Percentiles rank a stretch among this genome's conserved stretches.
phyloP scores from a whole-genome alignment of 2,329 filamentous ascomycete species.

The Exophiala dermatitidis region DNA sequence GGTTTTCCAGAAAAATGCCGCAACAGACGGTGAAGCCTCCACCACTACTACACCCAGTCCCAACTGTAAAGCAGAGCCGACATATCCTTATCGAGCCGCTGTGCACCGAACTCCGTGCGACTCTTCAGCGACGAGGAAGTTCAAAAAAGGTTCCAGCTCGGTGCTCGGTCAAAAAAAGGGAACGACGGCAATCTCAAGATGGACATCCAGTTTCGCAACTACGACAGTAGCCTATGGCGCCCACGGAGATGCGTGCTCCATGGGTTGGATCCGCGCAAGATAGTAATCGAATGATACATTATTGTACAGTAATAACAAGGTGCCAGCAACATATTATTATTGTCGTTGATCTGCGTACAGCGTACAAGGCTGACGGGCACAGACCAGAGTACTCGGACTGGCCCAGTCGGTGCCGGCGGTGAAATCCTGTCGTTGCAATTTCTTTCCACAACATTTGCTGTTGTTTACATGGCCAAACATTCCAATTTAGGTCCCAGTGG shows the following conservation, averaged over 20 bases:
- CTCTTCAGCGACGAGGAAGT: background rate
- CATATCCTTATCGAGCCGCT: background rate
- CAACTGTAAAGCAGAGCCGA: background rate
- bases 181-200: conserved; percentile 10
- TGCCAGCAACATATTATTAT: too few species aligned
- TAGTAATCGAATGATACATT: too few species aligned
- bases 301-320: too few species aligned
- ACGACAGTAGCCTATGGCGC: background rate
- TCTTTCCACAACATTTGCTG: conserved; percentile 11
- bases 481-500: conserved; percentile 12
- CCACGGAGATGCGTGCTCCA: conserved; percentile 8
- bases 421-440: conserved; percentile 10
- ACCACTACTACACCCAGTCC: background rate
- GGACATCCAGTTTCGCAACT: background rate
- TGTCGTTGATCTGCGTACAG: background rate
- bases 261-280: background rate
- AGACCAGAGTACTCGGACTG: conserved; percentile 5
- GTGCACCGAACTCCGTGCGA: background rate
- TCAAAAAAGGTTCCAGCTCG: background rate
- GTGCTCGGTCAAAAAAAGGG: background rate
- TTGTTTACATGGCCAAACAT: conserved; percentile 20
- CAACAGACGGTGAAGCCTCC: background rate
- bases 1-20: conserved; percentile 1
- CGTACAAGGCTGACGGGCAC: conserved; percentile 8
- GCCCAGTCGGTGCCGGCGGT: background rate